Evolutionary conservation across 805 yeast species (phyloP), one percentile per base, ranked within the genome.

Genomic region (Starmerella floricola): DNA sequence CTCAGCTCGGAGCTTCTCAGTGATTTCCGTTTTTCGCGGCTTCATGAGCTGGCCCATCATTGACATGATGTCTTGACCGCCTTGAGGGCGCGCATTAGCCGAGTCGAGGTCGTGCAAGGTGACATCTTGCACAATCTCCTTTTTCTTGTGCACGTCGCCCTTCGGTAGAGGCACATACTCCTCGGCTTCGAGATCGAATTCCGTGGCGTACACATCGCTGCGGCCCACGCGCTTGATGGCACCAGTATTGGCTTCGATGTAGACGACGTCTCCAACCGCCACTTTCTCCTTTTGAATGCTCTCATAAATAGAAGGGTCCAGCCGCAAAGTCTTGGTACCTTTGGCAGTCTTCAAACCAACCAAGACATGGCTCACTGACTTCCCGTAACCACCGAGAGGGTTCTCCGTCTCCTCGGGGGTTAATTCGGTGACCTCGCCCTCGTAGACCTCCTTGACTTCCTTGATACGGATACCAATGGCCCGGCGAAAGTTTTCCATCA

Each of bases 91-190:
- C 2, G 97, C 87, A 60, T 91, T 91, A 37, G 97, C 96, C 44
- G 85, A 81, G 62, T 91, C 99, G 59, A 91, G 71, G 62, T 91
- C 99, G 61, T 91, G 96, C 54, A 91, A 71, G 3, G 97, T 84
- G 34, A 91, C 95, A 54, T 91, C 96, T 66, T 91, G 99, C 17
- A 91, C 94, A 55, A 88, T 86, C 64, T 91, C 97, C 62, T 91
- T 91, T 71, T 91, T 86, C 61, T 88, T 87, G 68, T 91, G 98
- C 34, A 91, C 94, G 63, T 91, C 99, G 41, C 98, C 98, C 66
- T 91, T 93, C 47, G 99, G 99, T 55, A 93, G 72, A 33, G 98
- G 95, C 18, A 91, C 97, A 62, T 91, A 91, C 65, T 91, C 97
- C 65, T 93, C 96, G 21, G 97, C 95, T 70, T 91, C 97, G 46